These are phyloP conservation scores for Serpula lacrymans DNA, from an alignment of 768 basidiomycete species.

Conservation along the genomic window DNA sequence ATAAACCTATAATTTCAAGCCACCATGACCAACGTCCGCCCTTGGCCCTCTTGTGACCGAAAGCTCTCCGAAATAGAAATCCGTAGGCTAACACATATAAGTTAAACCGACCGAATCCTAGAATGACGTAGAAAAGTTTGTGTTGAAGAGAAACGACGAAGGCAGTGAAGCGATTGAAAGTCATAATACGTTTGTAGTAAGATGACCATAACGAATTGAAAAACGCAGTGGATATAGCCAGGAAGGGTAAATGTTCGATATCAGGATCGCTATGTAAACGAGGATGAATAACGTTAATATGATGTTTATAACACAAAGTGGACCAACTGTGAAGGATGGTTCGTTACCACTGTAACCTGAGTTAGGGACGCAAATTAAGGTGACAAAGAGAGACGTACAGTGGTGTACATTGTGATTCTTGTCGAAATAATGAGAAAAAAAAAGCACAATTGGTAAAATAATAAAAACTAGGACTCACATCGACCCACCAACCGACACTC, in stretches of 20 bases:
- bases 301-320: background rate
- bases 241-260: slow-evolving; percentile 88
- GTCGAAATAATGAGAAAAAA: slow-evolving; percentile 3
- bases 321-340: slow-evolving; percentile 90
- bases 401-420: slow-evolving; percentile 97
- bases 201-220: slow-evolving; percentile 87
- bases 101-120: slow-evolving; percentile 92
- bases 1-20: slow-evolving; percentile 69
- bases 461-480: slow-evolving; percentile 56
- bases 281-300: too few relatives aligned
- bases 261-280: slow-evolving; percentile 68
- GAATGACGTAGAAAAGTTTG: slow-evolving; percentile 87
- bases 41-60: slow-evolving; percentile 57
- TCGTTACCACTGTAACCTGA: slow-evolving; percentile 75
- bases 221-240: slow-evolving; percentile 89
- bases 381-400: slow-evolving; percentile 50
- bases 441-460: slow-evolving; percentile 6
- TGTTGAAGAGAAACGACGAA: slow-evolving; percentile 78
- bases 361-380: slow-evolving; percentile 4
- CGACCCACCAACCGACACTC: slow-evolving; percentile 97
- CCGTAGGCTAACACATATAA: slow-evolving; percentile 85
- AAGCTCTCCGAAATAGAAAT: slow-evolving; percentile 65
- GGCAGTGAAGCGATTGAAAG: slow-evolving; percentile 69
- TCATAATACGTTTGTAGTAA: slow-evolving; percentile 88
- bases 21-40: slow-evolving; percentile 79